phyloP scores from a whole-genome alignment of 1,284 basidiomycete genomes.

The Marasmius fiardii region DNA sequence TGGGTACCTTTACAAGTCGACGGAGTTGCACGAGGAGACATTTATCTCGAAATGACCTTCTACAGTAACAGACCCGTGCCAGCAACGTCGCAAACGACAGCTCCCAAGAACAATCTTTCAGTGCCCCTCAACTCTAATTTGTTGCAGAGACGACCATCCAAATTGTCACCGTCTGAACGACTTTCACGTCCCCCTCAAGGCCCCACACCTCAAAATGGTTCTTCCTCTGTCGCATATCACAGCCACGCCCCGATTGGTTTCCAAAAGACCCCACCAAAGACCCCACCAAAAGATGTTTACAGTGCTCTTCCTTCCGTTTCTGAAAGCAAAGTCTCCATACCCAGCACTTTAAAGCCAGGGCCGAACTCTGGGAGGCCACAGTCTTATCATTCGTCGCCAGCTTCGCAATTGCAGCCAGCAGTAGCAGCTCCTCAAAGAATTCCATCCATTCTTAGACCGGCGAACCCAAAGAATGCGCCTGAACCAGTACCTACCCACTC shows the following conservation, averaged over 20 bases:
- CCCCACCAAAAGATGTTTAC: conserved; percentile 1
- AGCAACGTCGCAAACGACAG: conserved; percentile 26
- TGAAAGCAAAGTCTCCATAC: conserved; percentile 1
- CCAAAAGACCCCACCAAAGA: conserved; percentile 9
- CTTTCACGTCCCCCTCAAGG: conserved; percentile 19
- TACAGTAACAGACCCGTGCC: conserved; percentile 59
- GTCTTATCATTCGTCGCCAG: conserved; percentile 10
- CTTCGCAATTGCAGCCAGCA: conserved; percentile 6
- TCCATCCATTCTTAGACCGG: conserved; percentile 42
- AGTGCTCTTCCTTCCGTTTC: conserved; percentile 4
- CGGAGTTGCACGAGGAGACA: conserved; percentile 56
- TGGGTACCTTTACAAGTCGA: conserved; percentile 62
- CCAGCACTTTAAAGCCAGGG: conserved; percentile 5
- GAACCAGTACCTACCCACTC: conserved; percentile 20
- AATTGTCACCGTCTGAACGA: conserved; percentile 23
- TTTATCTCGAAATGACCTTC: conserved; percentile 81
- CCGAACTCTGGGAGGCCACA: conserved; percentile 3
- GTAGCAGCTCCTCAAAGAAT: conserved; percentile 18
- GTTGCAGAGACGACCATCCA: conserved; percentile 22
- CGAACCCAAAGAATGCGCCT: conserved; percentile 25
- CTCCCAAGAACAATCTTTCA: conserved; percentile 8
- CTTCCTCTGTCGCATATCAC: conserved; percentile 6
- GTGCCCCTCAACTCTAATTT: conserved; percentile 9
- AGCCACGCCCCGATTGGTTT: neutral
- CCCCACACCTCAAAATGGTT: conserved; percentile 20